These are phyloP conservation scores for Colletotrichum euphorbiae DNA, from an alignment of 2,329 filamentous ascomycete species.

Conservation along the genomic window DNA sequence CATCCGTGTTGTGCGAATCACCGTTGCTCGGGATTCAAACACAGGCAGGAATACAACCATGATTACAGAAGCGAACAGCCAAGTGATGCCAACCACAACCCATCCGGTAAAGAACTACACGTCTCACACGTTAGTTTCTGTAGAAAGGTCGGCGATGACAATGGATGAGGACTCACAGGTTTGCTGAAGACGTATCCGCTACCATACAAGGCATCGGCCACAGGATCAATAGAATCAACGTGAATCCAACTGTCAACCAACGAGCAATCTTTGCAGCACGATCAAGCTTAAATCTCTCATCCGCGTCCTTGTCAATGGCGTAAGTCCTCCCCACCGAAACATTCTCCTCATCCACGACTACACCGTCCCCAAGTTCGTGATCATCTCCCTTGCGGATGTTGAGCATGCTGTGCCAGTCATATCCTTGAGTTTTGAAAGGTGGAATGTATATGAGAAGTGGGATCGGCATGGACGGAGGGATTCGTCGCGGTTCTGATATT, in stretches of 20 bases:
- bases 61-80: conserved; percentile 65
- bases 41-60: conserved; percentile 39
- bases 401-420: conserved; percentile 84
- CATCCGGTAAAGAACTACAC: conserved; percentile 77
- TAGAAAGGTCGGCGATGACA: fast-evolving
- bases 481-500: background rate
- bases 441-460: conserved; percentile 73
- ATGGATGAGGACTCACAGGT: background rate
- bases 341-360: conserved; percentile 73
- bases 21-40: conserved; percentile 37
- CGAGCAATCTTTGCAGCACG: conserved; percentile 59
- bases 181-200: conserved; percentile 46
- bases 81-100: conserved; percentile 77
- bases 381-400: conserved; percentile 79
- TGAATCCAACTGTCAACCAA: conserved; percentile 68
- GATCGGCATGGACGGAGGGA: no score
- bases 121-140: background rate
- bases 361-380: conserved; percentile 71
- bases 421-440: conserved; percentile 63
- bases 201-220: conserved; percentile 48
- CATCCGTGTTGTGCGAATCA: conserved; percentile 32
- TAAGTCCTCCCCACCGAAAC: conserved; percentile 61
- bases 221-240: conserved; percentile 58
- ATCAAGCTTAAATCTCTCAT: conserved; percentile 57
- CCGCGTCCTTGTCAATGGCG: conserved; percentile 42